Evolutionary conservation across 495 filamentous ascomycete species (phyloP).

Genomic region (Letharia lupina): DNA sequence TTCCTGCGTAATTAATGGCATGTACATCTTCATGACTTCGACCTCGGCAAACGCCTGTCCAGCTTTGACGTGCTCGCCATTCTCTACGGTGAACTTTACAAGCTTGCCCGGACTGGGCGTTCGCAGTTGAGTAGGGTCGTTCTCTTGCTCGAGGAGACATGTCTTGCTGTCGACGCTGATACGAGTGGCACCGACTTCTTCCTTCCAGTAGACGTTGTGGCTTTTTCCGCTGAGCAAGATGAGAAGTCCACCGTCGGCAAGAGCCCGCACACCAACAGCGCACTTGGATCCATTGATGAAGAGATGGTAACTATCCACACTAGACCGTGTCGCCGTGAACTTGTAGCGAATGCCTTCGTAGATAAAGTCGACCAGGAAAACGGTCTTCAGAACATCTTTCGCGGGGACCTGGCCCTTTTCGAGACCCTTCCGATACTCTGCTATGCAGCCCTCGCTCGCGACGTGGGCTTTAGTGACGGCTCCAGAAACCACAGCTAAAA

Average conservation of each 20-base stretch:
- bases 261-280: conserved; percentile 81
- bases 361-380: conserved; percentile 98
- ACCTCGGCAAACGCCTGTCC: conserved; percentile 95
- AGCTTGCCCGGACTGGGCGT: conserved; percentile 95
- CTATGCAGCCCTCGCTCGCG: conserved; percentile 77
- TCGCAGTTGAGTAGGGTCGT: conserved; percentile 94
- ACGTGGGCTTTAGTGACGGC: conserved; percentile 92
- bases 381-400: conserved; percentile 94
- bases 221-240: conserved; percentile 81
- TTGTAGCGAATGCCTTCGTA: conserved; percentile 95
- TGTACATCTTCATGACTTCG: conserved; percentile 99
- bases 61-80: conserved; percentile 87
- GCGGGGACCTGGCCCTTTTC: conserved; percentile 95
- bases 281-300: conserved; percentile 99
- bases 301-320: conserved; percentile 88
- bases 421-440: conserved; percentile 78
- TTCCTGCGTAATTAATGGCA: conserved; percentile 95
- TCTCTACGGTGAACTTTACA: conserved; percentile 96
- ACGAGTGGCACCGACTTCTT: conserved; percentile 91
- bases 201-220: conserved; percentile 99
- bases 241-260: conserved; percentile 91
- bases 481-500: conserved; percentile 84
- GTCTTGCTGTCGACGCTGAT: conserved; percentile 97
- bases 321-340: conserved; percentile 93
- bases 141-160: conserved; percentile 95